Evolutionary conservation across 495 filamentous ascomycete species (phyloP), one percentile per base, ranked within the genome.

Genomic region (Elaphomyces granulatus): DNA sequence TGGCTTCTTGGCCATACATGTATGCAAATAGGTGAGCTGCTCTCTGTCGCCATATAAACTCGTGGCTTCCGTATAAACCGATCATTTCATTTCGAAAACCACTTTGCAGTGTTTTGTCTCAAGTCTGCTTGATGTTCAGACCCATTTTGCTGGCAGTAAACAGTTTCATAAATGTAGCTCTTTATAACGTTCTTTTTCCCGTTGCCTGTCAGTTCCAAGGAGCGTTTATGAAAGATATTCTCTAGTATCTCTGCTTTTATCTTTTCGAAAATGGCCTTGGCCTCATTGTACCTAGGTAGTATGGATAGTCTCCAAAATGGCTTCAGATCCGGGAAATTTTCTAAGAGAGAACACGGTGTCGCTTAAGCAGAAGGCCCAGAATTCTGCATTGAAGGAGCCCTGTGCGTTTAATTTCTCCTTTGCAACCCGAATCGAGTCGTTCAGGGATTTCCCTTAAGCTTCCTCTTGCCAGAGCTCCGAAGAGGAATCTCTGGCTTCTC

Each of bases 21-120:
- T 40, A 43, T 6, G 42, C 18, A 40, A 51, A 51, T 2, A 51
- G 10, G 26, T 51, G 45, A 12, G 37, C 37, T 15, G 36, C 17
- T 16, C 36, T 17, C 36, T 17, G 23, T 12, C 6, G 23, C 23
- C 23, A 28, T 6, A 6, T 12, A 6, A 28, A 6, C 12, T 28
- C 23, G 23, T 28, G 23, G 12, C 23, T 28, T 12, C 23, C 23
- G 23, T 28, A 28, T 12, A 28, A 28, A 6, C 12, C 23, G 12
- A 28, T 28, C 23, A 28, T 28, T 28, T 28, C 23, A 12, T 12
- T 6, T 28, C 23, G 23, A 28, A 28, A 28, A 28, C 12, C 12
- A 12, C 23, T 28, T 28, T 28, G 23, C 23, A 6, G 6, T 28
- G 6, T 28, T 28, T 28, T 28, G 23, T 28, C 23, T 12, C 23